These are phyloP conservation scores for Ochromonas danica DNA, from an alignment of 108 stramenopile species.

Conservation along the genomic window DNA sequence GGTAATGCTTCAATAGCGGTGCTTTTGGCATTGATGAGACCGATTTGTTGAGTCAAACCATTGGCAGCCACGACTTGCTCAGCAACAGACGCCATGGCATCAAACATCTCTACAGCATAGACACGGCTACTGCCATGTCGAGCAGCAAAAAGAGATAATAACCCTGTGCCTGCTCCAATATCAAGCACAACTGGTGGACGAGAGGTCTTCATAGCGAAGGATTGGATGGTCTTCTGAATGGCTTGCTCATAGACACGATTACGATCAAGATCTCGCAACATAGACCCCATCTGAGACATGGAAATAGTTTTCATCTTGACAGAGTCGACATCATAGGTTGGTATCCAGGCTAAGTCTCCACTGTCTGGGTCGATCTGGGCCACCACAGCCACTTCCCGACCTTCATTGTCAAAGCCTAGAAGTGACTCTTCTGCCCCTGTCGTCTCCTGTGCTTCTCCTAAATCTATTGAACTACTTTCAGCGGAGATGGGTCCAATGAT, in stretches of 20 bases:
- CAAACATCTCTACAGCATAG: conserved; percentile 56
- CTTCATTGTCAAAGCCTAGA: conserved; percentile 39
- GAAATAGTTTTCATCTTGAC: conserved; percentile 26
- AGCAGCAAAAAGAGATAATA: conserved; percentile 56
- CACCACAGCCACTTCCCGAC: conserved; percentile 34
- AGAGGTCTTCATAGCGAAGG: conserved; percentile 35
- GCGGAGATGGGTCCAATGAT: not conserved
- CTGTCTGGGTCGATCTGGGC: conserved; percentile 41
- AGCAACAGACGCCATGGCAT: conserved; percentile 49
- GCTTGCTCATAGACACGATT: conserved; percentile 49
- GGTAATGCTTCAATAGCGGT: conserved; percentile 48
- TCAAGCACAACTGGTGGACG: conserved; percentile 55
- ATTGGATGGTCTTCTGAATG: conserved; percentile 41
- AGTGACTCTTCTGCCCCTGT: conserved; percentile 48
- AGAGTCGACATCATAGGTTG: conserved; percentile 37
- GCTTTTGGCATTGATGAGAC: conserved; percentile 42
- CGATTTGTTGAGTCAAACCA: conserved; percentile 43
- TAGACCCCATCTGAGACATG: conserved; percentile 47
- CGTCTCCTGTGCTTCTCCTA: not conserved
- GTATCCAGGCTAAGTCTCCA: conserved; percentile 42
- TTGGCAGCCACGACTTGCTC: conserved; percentile 44
- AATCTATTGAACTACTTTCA: not conserved
- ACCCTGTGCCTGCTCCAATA: conserved; percentile 58
- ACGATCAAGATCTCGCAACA: conserved; percentile 47
- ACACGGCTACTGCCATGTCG: conserved; percentile 47